phyloP scores from a whole-genome alignment of 1,139 yeast genomes.

The Yamadazyma friedrichii region DNA sequence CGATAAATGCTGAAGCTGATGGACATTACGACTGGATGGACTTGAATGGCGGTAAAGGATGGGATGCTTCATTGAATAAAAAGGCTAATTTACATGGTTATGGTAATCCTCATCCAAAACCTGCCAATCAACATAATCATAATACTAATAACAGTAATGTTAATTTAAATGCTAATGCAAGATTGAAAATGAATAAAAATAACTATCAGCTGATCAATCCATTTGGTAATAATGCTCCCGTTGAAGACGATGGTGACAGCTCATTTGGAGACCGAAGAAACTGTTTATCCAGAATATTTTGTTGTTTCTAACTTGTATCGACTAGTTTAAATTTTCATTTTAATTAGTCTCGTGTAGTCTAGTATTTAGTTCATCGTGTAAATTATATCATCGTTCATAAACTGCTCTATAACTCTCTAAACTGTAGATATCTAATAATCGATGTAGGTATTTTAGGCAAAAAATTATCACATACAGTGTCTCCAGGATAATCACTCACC shows the following conservation, averaged over 20 bases:
- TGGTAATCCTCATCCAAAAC: slow-evolving; percentile 60
- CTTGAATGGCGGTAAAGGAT: slow-evolving; percentile 75
- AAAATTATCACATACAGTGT: too few relatives aligned
- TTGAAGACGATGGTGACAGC: slow-evolving; percentile 37
- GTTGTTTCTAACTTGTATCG: slow-evolving; percentile 11
- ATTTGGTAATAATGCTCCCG: slow-evolving; percentile 28
- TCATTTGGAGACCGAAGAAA: slow-evolving; percentile 32
- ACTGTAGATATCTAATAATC: too few relatives aligned
- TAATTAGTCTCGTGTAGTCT: too few relatives aligned
- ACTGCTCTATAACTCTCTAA: too few relatives aligned
- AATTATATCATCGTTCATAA: neutral
- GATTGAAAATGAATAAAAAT: slow-evolving; percentile 16
- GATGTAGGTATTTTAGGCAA: too few relatives aligned
- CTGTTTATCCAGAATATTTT: slow-evolving; percentile 16
- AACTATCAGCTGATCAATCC: slow-evolving; percentile 14
- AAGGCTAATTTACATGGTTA: slow-evolving; percentile 82
- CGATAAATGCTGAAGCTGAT: slow-evolving; percentile 42
- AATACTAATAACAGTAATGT: slow-evolving; percentile 3
- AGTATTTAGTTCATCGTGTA: slow-evolving; percentile 1
- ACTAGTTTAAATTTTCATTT: too few relatives aligned
- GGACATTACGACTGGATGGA: slow-evolving; percentile 86
- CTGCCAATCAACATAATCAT: slow-evolving; percentile 5
- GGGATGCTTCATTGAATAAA: slow-evolving; percentile 78
- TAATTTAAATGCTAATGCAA: slow-evolving; percentile 8
- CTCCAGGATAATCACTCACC: too few relatives aligned